These are phyloP conservation scores for Rhinocladiella mackenziei DNA, from an alignment of 2,329 filamentous ascomycete genomes.

Conservation along the genomic window DNA sequence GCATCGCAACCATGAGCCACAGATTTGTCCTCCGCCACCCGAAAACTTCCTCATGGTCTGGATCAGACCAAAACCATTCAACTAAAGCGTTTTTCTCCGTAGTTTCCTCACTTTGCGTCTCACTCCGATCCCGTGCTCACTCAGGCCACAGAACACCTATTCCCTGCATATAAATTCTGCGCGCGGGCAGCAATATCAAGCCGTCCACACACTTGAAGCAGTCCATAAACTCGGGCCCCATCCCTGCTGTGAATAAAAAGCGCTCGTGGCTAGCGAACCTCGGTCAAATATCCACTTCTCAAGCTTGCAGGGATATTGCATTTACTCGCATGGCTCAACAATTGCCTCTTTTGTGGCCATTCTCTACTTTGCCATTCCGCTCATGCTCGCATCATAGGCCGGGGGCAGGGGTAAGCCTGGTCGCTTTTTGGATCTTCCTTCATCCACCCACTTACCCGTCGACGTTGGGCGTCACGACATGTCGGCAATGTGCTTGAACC, in stretches of 20 bases:
- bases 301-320: slow-evolving; percentile 10
- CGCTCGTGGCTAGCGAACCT: background rate
- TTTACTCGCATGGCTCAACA: background rate
- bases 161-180: too few species aligned
- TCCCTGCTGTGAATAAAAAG: too few species aligned
- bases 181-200: slow-evolving; percentile 1
- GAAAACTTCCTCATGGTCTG: slow-evolving; percentile 16
- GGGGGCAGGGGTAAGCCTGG: background rate
- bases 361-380: slow-evolving; percentile 1
- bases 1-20: slow-evolving; percentile 21
- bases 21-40: slow-evolving; percentile 16
- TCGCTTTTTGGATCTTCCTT: background rate
- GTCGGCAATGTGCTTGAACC: background rate
- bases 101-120: too few species aligned
- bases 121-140: too few species aligned
- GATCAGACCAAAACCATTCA: too few species aligned
- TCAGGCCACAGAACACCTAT: too few species aligned
- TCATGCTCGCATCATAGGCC: background rate
- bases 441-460: slow-evolving; percentile 1
- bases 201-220: background rate
- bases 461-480: background rate
- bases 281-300: slow-evolving; percentile 11
- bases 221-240: too few species aligned
- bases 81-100: too few species aligned
- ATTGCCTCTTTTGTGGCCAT: slow-evolving; percentile 3